Conservation (phyloP, 2,329 filamentous ascomycete species). For the Chaetomiaceae sp. region DNA sequence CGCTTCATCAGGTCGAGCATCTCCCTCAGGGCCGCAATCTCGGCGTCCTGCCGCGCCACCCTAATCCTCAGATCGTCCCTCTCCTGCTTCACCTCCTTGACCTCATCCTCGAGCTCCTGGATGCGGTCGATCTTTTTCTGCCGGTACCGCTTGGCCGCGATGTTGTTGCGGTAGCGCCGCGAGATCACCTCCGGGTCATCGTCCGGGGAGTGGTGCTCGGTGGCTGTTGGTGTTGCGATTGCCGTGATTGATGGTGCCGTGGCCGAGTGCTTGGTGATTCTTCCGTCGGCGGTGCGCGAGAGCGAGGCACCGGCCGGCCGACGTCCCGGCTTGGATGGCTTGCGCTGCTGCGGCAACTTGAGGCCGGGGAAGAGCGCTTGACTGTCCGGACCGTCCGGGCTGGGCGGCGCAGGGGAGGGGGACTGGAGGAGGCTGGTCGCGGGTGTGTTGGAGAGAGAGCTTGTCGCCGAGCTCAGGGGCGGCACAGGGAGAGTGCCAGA, state of each 20-base stretch:
- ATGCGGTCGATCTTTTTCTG: slow-evolving; percentile 60
- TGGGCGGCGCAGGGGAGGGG: slow-evolving; percentile 6
- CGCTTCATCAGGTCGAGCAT: slow-evolving; percentile 30
- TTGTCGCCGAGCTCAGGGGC: background rate
- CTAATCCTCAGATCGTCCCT: slow-evolving; percentile 52
- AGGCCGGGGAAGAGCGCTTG: slow-evolving; percentile 14
- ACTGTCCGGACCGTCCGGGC: slow-evolving; percentile 1
- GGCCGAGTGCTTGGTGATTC: slow-evolving; percentile 14
- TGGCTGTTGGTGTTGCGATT: no score
- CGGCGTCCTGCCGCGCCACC: slow-evolving; percentile 54
- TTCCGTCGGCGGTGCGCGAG: slow-evolving; percentile 11
- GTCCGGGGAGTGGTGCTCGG: background rate
- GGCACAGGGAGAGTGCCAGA: background rate
- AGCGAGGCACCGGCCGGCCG: slow-evolving; percentile 9
- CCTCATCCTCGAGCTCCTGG: slow-evolving; percentile 47
- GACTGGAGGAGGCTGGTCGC: slow-evolving; percentile 7
- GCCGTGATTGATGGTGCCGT: background rate
- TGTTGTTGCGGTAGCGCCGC: slow-evolving; percentile 58
- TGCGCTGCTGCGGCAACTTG: slow-evolving; percentile 11
- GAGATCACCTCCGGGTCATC: slow-evolving; percentile 25
- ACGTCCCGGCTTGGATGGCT: slow-evolving; percentile 13
- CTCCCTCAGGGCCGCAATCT: slow-evolving; percentile 51
- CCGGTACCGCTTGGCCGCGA: slow-evolving; percentile 58
- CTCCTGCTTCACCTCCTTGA: slow-evolving; percentile 49
- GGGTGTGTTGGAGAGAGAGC: slow-evolving; percentile 10